These are phyloP conservation scores for Helminthosporium solani DNA, from an alignment of 2,329 filamentous ascomycete species.

Conservation along the genomic window DNA sequence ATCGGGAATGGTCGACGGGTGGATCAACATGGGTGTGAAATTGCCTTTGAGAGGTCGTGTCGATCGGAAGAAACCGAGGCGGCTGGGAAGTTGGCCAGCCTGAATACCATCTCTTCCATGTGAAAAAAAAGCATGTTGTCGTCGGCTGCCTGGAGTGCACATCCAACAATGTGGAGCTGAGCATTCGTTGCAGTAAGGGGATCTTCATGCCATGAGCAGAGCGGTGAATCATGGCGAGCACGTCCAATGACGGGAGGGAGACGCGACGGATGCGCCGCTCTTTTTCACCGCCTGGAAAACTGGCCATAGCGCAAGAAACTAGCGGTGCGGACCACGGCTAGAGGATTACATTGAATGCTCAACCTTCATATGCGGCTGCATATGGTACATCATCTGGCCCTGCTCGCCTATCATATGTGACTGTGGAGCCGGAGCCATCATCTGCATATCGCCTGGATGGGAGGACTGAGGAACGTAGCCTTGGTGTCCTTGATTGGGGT, in stretches of 20 bases:
- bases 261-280: background rate
- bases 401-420: constrained; percentile 43
- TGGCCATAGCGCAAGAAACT: background rate
- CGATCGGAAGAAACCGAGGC: too few species aligned
- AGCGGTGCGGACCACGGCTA: background rate
- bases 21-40: too few species aligned
- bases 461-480: constrained; percentile 37
- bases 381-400: constrained; percentile 45
- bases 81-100: too few species aligned
- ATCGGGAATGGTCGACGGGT: background rate
- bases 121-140: too few species aligned
- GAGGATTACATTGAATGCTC: constrained; percentile 32
- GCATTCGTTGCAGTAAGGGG: too few species aligned
- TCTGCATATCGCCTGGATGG: constrained; percentile 39
- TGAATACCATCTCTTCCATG: too few species aligned
- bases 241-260: background rate
- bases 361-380: constrained; percentile 44
- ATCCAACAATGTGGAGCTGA: too few species aligned
- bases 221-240: background rate
- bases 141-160: too few species aligned
- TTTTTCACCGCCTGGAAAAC: constrained; percentile 7
- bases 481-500: constrained; percentile 30
- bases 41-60: too few species aligned
- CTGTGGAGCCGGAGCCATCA: constrained; percentile 39
- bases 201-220: background rate